These are phyloP conservation scores for Omphalotus guepiniiformis DNA, from an alignment of 768 basidiomycete species.

Conservation along the genomic window DNA sequence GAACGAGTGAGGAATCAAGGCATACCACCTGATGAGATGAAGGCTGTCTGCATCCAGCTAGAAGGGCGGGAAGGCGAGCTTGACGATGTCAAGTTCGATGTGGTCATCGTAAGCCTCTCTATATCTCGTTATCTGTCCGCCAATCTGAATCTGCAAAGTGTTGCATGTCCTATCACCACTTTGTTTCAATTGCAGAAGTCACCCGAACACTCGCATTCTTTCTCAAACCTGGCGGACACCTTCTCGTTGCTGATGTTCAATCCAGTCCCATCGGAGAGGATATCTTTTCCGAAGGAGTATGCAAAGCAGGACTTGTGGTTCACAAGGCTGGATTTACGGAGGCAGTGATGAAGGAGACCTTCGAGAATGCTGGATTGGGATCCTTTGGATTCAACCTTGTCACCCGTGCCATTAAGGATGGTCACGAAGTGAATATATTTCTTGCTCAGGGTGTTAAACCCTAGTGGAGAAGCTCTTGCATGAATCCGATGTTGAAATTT, in stretches of 20 bases:
- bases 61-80: not conserved
- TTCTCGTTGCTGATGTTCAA: constrained; percentile 51
- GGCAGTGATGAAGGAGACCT: not conserved
- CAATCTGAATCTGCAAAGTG: constrained; percentile 41
- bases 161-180: constrained; percentile 59
- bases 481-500: too few relatives aligned
- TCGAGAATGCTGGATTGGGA: not conserved
- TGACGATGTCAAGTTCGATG: constrained; percentile 9
- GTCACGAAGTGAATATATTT: constrained; percentile 5
- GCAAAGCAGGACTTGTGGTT: not conserved
- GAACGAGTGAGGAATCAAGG: constrained; percentile 3
- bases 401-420: constrained; percentile 3
- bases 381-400: not conserved
- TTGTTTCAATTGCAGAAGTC: constrained; percentile 40
- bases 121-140: not conserved
- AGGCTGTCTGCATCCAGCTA: not conserved
- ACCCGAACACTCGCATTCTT: constrained; percentile 45
- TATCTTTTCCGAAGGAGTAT: not conserved
- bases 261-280: constrained; percentile 5
- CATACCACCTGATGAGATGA: constrained; percentile 1
- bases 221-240: constrained; percentile 51
- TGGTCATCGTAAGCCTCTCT: constrained; percentile 7
- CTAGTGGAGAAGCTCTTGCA: too few relatives aligned
- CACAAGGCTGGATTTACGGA: constrained; percentile 4
- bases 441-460: not conserved